phyloP scores from a whole-genome alignment of 306 rosid species.

The Prunus fruticosa region DNA sequence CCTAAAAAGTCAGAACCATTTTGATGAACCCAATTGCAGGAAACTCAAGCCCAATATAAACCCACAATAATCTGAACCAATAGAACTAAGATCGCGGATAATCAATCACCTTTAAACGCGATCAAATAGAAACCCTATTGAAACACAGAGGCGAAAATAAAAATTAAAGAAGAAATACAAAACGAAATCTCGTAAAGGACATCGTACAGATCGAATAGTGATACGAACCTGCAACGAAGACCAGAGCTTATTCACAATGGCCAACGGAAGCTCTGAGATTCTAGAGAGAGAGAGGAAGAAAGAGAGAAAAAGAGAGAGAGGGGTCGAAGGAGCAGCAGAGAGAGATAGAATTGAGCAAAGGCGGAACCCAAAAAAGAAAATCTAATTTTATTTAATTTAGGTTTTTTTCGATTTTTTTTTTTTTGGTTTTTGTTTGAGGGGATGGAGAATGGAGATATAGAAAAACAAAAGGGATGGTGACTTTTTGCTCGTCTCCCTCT shows the following conservation, averaged over 20 bases:
- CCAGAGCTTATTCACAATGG: slow-evolving; percentile 46
- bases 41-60: slow-evolving; percentile 21
- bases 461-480: neutral
- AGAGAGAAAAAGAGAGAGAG: slow-evolving; percentile 13
- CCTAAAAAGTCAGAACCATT: slow-evolving; percentile 31
- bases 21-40: slow-evolving; percentile 25
- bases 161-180: neutral
- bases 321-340: slow-evolving; percentile 52
- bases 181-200: slow-evolving; percentile 13
- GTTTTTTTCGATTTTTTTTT: neutral
- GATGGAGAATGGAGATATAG: neutral
- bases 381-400: neutral
- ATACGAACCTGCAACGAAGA: slow-evolving; percentile 65
- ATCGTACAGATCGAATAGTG: slow-evolving; percentile 56
- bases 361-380: slow-evolving; percentile 52
- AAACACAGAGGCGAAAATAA: slow-evolving; percentile 2
- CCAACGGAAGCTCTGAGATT: slow-evolving; percentile 61
- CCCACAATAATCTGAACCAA: slow-evolving; percentile 20
- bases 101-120: slow-evolving; percentile 32
- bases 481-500: neutral
- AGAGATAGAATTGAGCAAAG: slow-evolving; percentile 39
- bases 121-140: slow-evolving; percentile 47
- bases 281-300: slow-evolving; percentile 41
- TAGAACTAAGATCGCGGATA: slow-evolving; percentile 38
- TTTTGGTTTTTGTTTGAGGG: neutral